Evolutionary conservation across 140 eudicot genomes (phyloP).

Genomic region (Bidens hawaiensis): DNA sequence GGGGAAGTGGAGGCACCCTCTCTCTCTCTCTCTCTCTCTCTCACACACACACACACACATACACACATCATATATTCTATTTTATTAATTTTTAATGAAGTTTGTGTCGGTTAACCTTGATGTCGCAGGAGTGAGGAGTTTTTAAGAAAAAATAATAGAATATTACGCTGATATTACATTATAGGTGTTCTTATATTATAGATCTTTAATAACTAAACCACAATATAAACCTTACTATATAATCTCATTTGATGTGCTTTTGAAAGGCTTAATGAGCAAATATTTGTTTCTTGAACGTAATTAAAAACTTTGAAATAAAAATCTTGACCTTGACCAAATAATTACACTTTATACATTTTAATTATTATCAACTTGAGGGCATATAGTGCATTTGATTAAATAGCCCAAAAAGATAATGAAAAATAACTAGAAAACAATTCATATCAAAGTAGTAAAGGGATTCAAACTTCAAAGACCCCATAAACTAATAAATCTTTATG

Average conservation of each 20-base stretch:
- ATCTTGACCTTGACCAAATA: constrained; percentile 15
- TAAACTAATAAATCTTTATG: constrained; percentile 32
- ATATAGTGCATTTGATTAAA: neutral
- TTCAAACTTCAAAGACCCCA: constrained; percentile 27
- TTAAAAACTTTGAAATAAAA: constrained; percentile 8
- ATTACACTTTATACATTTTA: constrained; percentile 16
- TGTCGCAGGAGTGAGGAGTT: too few relatives aligned
- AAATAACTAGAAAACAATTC: constrained; percentile 6
- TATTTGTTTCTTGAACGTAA: constrained; percentile 13
- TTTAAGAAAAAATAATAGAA: too few relatives aligned
- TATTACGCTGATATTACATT: too few relatives aligned
- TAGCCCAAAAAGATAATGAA: constrained; percentile 17
- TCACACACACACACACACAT: too few relatives aligned
- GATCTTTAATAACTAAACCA: neutral
- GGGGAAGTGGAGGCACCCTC: too few relatives aligned
- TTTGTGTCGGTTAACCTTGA: too few relatives aligned
- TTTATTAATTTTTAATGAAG: too few relatives aligned
- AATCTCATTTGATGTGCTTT: constrained; percentile 9
- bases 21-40: too few relatives aligned
- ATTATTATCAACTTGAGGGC: constrained; percentile 6
- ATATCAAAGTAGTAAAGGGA: constrained; percentile 18
- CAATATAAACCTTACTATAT: neutral
- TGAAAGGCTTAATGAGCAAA: constrained; percentile 9
- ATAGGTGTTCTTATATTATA: too few relatives aligned
- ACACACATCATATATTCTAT: too few relatives aligned